Conservation (phyloP, 1,139 yeast species). For the Pichia cactophila region DNA sequence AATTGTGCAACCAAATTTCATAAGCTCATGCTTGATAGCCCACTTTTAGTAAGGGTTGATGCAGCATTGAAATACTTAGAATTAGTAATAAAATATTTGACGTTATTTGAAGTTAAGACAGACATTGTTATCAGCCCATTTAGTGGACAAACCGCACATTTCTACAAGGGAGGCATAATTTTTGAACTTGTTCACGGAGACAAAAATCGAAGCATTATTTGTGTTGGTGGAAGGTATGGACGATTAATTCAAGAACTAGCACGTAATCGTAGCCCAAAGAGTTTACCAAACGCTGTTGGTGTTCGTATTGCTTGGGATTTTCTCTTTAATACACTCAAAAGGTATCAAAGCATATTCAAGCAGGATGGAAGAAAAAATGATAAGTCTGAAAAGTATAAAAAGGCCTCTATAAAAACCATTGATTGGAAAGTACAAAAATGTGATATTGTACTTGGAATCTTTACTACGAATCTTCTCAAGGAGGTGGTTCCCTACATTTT, state of each 20-base stretch:
- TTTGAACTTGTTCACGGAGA: slow-evolving; percentile 63
- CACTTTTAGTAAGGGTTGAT: slow-evolving; percentile 53
- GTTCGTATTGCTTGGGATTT: slow-evolving; percentile 68
- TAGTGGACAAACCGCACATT: slow-evolving; percentile 72
- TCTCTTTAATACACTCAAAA: slow-evolving; percentile 42
- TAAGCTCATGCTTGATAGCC: slow-evolving; percentile 70
- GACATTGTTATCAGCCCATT: slow-evolving; percentile 54
- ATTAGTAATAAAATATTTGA: slow-evolving; percentile 47
- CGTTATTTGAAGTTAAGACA: slow-evolving; percentile 47
- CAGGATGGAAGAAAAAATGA: slow-evolving; percentile 13
- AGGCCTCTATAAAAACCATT: slow-evolving; percentile 28
- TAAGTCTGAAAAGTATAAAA: slow-evolving; percentile 28
- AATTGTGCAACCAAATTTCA: slow-evolving; percentile 55
- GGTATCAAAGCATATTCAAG: slow-evolving; percentile 37
- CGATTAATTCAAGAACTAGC: slow-evolving; percentile 56
- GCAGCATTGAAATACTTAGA: slow-evolving; percentile 53
- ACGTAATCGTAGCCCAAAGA: slow-evolving; percentile 29
- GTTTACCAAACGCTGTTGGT: slow-evolving; percentile 66
- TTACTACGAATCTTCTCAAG: slow-evolving; percentile 44
- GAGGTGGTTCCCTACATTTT: slow-evolving; percentile 59
- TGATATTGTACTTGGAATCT: slow-evolving; percentile 71
- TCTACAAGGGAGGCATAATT: slow-evolving; percentile 77
- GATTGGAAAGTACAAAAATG: slow-evolving; percentile 54
- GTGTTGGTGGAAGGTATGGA: slow-evolving; percentile 94
- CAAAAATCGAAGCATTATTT: slow-evolving; percentile 45